Base-by-base conservation (phyloP, 208 protist genomes). In the Leishmania braziliensis region DNA sequence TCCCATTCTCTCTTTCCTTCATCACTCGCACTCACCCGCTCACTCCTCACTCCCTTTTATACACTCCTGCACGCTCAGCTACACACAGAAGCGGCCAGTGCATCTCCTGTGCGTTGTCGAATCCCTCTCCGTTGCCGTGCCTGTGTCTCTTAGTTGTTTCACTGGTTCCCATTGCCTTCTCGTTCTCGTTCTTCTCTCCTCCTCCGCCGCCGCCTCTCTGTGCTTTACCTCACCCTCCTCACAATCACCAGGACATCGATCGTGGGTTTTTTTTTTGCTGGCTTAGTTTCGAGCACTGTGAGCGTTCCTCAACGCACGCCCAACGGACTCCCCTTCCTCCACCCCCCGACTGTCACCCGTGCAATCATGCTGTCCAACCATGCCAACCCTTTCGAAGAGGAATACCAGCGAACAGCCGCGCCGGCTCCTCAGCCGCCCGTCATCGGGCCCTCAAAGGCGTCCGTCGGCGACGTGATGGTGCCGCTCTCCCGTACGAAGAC, bases 331-430 rank as follows among this genome's bases (percentile, higher is more conserved):
- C 1, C 43, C 8, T 66, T 29, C 26, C 26, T 29, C 66, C 39
- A 9, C 66, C 23, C 66, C 23, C 39, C 16, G 29, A 2, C 71
- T 3, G 14, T 43, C 43, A 12, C 71, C 48, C n/a, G 48, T 58
- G 51, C 48, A 56, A 50, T 9, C 48, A 86, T 86, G 82, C 82
- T 86, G 29, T 71, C 54, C 54, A 76, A 71, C 72, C 75, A 58
- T 36, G 26, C 70, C 5, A 86, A 71, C 58, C 82, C 82, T 39
- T 86, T 82, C 66, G 82, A 86, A 53, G 82, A 56, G 78, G 82
- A 86, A 73, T 82, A 80, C 54, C 78, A 79, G 73, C 82, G 82
- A 54, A 72, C 78, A 46, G 73, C 78, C 23, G 33, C 56, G 20
- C 65, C 78, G 12, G 5, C 77, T 2, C 36, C 63, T 6, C 48